These are phyloP conservation scores for Cladosporium austrohemisphaericum DNA, from an alignment of 2,329 filamentous ascomycete genomes.

Conservation along the genomic window DNA sequence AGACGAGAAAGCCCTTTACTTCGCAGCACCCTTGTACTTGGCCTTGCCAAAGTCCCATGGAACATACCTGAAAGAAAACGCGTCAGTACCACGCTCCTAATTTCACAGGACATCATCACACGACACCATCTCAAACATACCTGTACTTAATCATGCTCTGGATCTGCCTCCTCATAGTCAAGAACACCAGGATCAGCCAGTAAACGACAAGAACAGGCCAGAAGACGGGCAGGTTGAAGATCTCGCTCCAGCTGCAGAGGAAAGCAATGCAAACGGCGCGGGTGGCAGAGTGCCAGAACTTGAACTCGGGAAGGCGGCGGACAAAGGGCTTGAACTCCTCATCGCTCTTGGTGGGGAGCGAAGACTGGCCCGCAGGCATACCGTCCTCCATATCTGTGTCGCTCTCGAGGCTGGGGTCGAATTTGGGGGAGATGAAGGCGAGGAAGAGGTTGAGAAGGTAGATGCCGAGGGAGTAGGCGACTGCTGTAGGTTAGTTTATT, in stretches of 20 bases:
- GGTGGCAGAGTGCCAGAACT: conserved; percentile 98
- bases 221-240: conserved; percentile 97
- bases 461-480: conserved; percentile 95
- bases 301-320: conserved; percentile 93
- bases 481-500: conserved; percentile 43
- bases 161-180: conserved; percentile 99
- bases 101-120: not conserved
- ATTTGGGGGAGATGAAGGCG: conserved; percentile 96
- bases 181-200: conserved; percentile 92
- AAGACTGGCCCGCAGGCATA: conserved; percentile 52
- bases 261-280: conserved; percentile 80
- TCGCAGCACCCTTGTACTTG: conserved; percentile 30
- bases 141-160: conserved; percentile 99
- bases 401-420: conserved; percentile 92
- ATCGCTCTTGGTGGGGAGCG: conserved; percentile 88
- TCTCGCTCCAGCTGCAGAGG: conserved; percentile 82
- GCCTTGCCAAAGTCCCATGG: conserved; percentile 40
- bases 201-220: conserved; percentile 98
- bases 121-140: conserved; percentile 57
- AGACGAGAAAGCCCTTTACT: too few relatives aligned
- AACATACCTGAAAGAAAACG: conserved; percentile 30
- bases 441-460: conserved; percentile 99
- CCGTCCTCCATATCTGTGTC: conserved; percentile 98
- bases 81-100: conserved; percentile 19
- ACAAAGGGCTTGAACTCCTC: conserved; percentile 99